Conservation (phyloP, 192 early-diverging fungal species). For the Funneliformis geosporum region DNA sequence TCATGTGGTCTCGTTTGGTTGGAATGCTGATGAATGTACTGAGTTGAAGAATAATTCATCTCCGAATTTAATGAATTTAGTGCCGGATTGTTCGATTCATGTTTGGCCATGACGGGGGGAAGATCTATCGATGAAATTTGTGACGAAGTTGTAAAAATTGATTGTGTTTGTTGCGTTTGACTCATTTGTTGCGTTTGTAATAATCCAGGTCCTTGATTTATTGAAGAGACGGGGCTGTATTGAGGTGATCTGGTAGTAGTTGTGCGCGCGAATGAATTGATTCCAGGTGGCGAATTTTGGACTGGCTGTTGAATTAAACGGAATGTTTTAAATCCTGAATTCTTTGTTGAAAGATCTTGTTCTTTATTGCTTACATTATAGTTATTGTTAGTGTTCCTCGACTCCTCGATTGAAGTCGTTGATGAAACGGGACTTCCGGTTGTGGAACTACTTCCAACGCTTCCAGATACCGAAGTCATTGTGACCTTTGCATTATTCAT, state of each 20-base stretch:
- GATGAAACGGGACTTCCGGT: neutral
- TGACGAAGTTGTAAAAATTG: neutral
- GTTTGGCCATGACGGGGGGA: neutral
- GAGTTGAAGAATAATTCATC: constrained; percentile 13
- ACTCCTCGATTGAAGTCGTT: neutral
- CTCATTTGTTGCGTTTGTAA: constrained; percentile 4
- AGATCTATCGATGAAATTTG: neutral
- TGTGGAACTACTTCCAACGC: neutral
- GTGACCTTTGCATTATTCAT: neutral
- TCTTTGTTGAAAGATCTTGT: neutral
- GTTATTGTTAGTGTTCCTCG: neutral
- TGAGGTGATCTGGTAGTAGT: neutral
- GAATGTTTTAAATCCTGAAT: neutral
- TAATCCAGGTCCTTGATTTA: neutral
- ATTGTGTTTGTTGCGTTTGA: constrained; percentile 17
- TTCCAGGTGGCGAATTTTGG: neutral
- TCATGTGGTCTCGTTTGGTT: neutral
- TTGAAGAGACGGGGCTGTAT: neutral
- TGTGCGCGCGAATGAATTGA: neutral
- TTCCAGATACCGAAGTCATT: neutral
- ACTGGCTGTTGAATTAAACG: neutral
- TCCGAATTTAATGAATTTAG: neutral
- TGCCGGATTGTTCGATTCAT: neutral
- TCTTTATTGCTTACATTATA: neutral
- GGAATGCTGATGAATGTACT: constrained; percentile 10